A percentile compares a stretch with the other conserved stretches of the same genome.
Evolutionary conservation across 768 basidiomycete species (phyloP).

Genomic region (Sutorius australiensis): DNA sequence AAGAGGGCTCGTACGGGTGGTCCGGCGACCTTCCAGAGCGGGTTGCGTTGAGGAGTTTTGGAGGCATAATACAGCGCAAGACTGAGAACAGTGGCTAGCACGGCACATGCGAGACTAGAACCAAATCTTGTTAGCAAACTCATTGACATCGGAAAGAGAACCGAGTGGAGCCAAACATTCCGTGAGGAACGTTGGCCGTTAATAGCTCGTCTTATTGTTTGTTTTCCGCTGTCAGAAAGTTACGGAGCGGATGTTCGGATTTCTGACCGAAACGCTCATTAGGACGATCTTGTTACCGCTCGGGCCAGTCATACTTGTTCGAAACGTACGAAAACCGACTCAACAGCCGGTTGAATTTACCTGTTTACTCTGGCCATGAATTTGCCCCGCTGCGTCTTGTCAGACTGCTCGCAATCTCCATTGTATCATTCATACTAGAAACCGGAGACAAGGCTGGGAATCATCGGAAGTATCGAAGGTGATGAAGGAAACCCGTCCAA

Average conservation of each 20-base stretch:
- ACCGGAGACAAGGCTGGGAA: slow-evolving; percentile 28
- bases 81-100: slow-evolving; percentile 8
- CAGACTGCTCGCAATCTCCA: not conserved
- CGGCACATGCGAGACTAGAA: slow-evolving; percentile 7
- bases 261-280: no score
- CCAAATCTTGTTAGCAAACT: slow-evolving; percentile 1
- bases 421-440: slow-evolving; percentile 13
- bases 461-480: slow-evolving; percentile 32
- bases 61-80: slow-evolving; percentile 27
- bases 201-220: not conserved
- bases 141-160: not conserved
- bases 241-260: not conserved
- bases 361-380: not conserved
- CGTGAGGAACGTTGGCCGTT: not conserved
- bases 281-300: no score
- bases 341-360: no score
- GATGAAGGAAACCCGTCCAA: slow-evolving; percentile 47
- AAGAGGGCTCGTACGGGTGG: slow-evolving; percentile 52
- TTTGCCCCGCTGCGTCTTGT: not conserved
- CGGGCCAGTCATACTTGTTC: no score
- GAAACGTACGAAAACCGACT: not conserved
- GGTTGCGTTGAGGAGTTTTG: slow-evolving; percentile 33
- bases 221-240: not conserved
- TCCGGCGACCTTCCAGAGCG: slow-evolving; percentile 56
- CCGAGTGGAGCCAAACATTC: not conserved